These are phyloP conservation scores for Protomyces pachydermus DNA, from an alignment of 1,139 yeast species.

Conservation along the genomic window DNA sequence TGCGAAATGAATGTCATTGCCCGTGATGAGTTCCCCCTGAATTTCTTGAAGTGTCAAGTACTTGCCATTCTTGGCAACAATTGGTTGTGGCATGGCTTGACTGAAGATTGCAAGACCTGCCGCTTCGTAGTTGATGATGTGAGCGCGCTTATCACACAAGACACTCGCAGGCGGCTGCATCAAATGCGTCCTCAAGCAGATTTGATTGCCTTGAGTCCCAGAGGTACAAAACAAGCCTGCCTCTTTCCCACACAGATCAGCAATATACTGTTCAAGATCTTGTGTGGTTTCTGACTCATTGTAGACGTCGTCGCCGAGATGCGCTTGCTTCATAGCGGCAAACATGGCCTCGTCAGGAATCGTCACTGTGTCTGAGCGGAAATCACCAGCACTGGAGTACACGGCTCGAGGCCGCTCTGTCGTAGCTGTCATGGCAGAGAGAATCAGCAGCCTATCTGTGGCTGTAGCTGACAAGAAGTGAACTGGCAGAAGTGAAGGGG, in stretches of 20 bases:
- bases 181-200: slow-evolving; percentile 72
- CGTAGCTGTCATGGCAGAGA: not conserved
- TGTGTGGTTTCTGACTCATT: slow-evolving; percentile 72
- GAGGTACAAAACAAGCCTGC: slow-evolving; percentile 81
- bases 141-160: slow-evolving; percentile 79
- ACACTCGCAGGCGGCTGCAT: slow-evolving; percentile 82
- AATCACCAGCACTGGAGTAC: slow-evolving; percentile 21
- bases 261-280: slow-evolving; percentile 60
- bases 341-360: slow-evolving; percentile 79
- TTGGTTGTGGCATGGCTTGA: slow-evolving; percentile 89
- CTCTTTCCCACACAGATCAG: slow-evolving; percentile 69
- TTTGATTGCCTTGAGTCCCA: slow-evolving; percentile 87
- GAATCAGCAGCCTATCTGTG: too few relatives aligned
- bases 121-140: slow-evolving; percentile 78
- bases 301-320: slow-evolving; percentile 85
- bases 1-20: slow-evolving; percentile 81
- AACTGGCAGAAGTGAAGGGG: too few relatives aligned
- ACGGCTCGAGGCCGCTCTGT: slow-evolving; percentile 9
- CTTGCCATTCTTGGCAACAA: slow-evolving; percentile 63
- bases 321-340: slow-evolving; percentile 53
- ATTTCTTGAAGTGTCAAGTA: slow-evolving; percentile 79
- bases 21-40: slow-evolving; percentile 57
- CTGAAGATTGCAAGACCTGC: slow-evolving; percentile 86
- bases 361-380: slow-evolving; percentile 68
- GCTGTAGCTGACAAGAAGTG: too few relatives aligned